Base-by-base conservation (phyloP, 306 rosid species). In the Mimosa bimucronata region DNA sequence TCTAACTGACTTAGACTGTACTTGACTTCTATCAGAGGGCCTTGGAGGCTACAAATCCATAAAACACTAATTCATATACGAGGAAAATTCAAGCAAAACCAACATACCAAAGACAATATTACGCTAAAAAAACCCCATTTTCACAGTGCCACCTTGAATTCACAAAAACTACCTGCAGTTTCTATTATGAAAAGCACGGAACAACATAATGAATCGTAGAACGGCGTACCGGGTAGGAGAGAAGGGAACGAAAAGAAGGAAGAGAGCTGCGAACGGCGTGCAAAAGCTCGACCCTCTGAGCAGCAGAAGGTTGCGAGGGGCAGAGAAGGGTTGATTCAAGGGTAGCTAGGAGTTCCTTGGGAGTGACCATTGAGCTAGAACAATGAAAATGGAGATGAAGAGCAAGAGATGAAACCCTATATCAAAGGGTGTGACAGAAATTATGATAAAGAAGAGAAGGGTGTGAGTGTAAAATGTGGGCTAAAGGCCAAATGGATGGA, bases 11-110 rank as follows among this genome's bases (percentile, higher is more conserved):
- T 76, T 91, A 1, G 92, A 95, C 88, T 92, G 91, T 23, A 95
- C 91, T 87, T 92, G 98, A 25, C 84, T 86, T 62, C 97, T 92
- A 81, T 95, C 97, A 14, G 98, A 89, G 46, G 92, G 61, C 82
- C 90, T 92, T 5, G 98, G 97, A 29, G 94, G 78, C 98, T 94
- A 72, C 74, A 83, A 78, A 15, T 53, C 74, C 79, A 11, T 74
- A 48, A 48, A 6, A 26, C 7, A 0, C 21, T 1, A 40, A 41
- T 38, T 38, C n/a, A 41, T 44, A 18, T 37, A 16, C 11, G 10
- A 21, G n/a, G 50, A 14, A 40, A 25, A 19, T 53, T 19, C 44
- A 40, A 53, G 5, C 57, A 68, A 31, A 78, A 8, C 9, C 60
- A 16, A 23, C 25, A 26, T 6, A 67, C 68, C 38, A 21, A 41